Evolutionary conservation across 306 rosid species (phyloP).

Genomic region (Echinosophora koreensis): DNA sequence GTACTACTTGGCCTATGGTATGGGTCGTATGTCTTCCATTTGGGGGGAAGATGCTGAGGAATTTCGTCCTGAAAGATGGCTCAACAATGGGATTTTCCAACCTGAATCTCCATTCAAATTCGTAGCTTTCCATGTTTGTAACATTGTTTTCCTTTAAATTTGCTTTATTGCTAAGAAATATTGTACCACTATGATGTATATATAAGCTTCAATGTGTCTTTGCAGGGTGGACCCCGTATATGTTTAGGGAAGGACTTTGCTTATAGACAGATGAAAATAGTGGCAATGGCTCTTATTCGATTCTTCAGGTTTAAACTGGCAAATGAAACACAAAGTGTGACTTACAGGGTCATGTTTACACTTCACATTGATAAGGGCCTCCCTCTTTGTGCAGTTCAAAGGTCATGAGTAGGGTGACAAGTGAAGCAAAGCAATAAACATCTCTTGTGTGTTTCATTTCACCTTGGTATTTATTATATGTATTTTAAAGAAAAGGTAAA

Average conservation of each 20-base stretch:
- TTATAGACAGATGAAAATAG: slow-evolving; percentile 82
- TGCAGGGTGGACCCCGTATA: slow-evolving; percentile 78
- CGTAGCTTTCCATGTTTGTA: slow-evolving; percentile 78
- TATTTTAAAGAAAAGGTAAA: background rate
- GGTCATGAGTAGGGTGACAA: slow-evolving; percentile 40
- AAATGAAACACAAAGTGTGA: slow-evolving; percentile 52
- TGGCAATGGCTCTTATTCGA: slow-evolving; percentile 62
- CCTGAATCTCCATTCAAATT: slow-evolving; percentile 84
- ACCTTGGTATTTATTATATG: background rate
- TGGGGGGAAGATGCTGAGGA: slow-evolving; percentile 81
- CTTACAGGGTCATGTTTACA: slow-evolving; percentile 75
- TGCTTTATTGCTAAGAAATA: background rate
- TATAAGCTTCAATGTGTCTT: background rate
- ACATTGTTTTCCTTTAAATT: background rate
- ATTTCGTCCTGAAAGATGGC: slow-evolving; percentile 83
- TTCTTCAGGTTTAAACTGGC: slow-evolving; percentile 69
- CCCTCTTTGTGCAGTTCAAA: slow-evolving; percentile 60
- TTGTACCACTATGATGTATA: background rate
- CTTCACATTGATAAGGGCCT: slow-evolving; percentile 83
- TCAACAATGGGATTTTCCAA: slow-evolving; percentile 62
- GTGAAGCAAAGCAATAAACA: background rate
- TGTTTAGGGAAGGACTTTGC: slow-evolving; percentile 86
- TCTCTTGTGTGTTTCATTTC: background rate
- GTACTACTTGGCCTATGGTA: slow-evolving; percentile 66
- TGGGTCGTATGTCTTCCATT: slow-evolving; percentile 80